Evolutionary conservation across 352 stramenopile genomes (phyloP).

Genomic region (Discostella stelligera): DNA sequence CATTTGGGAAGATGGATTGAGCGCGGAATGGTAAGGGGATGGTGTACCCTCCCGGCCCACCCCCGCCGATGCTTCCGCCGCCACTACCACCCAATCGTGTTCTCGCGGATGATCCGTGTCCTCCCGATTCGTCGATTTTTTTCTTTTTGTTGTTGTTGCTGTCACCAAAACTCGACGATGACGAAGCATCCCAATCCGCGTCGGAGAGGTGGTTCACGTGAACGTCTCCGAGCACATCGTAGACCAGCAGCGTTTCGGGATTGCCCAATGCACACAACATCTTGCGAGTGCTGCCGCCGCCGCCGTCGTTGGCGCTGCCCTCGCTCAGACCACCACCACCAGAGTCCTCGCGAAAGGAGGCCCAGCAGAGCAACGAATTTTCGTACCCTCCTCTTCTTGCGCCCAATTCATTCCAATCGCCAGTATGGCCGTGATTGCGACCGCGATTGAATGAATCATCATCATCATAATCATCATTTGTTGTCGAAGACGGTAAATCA

Average conservation of each 20-base stretch:
- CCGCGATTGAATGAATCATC: no score
- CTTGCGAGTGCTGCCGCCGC: conserved; percentile 14
- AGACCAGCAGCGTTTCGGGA: conserved; percentile 40
- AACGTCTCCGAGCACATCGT: conserved; percentile 43
- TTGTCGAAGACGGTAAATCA: conserved; percentile 16
- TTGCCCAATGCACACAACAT: conserved; percentile 50
- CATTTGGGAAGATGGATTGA: conserved; percentile 28
- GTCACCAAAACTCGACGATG: no score
- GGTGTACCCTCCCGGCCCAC: conserved; percentile 33
- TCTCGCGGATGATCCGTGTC: no score
- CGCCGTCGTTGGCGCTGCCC: background rate
- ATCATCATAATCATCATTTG: background rate
- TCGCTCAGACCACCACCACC: background rate
- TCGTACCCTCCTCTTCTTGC: conserved; percentile 5
- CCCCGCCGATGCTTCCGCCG: conserved; percentile 16
- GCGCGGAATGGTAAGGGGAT: conserved; percentile 51
- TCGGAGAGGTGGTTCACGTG: background rate
- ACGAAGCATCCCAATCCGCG: background rate
- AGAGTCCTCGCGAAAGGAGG: conserved; percentile 34
- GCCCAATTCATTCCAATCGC: no score
- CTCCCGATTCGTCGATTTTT: no score
- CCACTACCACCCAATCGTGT: background rate
- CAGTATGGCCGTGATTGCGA: no score
- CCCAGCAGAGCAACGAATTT: conserved; percentile 49
- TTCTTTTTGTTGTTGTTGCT: no score